These are phyloP conservation scores for Lotus japonicus DNA, from an alignment of 306 rosid species.

Conservation along the genomic window DNA sequence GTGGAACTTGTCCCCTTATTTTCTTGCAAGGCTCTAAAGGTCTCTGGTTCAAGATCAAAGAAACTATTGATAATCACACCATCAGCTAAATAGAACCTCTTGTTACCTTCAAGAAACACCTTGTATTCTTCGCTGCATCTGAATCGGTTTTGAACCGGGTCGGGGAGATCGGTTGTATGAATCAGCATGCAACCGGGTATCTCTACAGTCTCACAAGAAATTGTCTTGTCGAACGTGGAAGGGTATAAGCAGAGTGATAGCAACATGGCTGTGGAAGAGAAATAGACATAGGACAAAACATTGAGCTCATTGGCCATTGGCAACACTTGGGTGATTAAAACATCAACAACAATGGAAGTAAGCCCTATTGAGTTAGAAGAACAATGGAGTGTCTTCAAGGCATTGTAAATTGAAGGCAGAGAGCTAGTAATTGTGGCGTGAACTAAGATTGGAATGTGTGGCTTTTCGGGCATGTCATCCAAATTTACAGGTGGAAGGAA, in stretches of 20 bases:
- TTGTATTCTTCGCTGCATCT: background rate
- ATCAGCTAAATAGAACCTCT: constrained; percentile 20
- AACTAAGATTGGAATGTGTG: constrained; percentile 2
- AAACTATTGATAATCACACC: constrained; percentile 30
- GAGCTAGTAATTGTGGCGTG: constrained; percentile 12
- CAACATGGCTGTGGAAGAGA: constrained; percentile 32
- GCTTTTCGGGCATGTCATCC: background rate
- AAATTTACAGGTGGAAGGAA: constrained; percentile 20
- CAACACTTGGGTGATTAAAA: constrained; percentile 14
- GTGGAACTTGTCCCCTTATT: background rate
- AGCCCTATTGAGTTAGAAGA: background rate
- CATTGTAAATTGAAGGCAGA: constrained; percentile 1
- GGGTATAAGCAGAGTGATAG: constrained; percentile 28
- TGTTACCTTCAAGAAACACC: constrained; percentile 4
- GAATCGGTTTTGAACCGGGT: constrained; percentile 17
- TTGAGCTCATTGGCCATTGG: constrained; percentile 16
- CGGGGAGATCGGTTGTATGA: constrained; percentile 20
- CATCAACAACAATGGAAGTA: constrained; percentile 21
- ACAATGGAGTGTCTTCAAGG: background rate
- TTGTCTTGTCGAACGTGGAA: constrained; percentile 18
- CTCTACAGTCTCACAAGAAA: constrained; percentile 19
- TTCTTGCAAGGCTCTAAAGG: constrained; percentile 18
- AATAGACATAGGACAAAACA: constrained; percentile 16
- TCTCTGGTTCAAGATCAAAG: constrained; percentile 16
- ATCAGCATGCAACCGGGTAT: constrained; percentile 32